Conservation (phyloP, 1,139 yeast genomes). For the Diutina scorzettiae region DNA sequence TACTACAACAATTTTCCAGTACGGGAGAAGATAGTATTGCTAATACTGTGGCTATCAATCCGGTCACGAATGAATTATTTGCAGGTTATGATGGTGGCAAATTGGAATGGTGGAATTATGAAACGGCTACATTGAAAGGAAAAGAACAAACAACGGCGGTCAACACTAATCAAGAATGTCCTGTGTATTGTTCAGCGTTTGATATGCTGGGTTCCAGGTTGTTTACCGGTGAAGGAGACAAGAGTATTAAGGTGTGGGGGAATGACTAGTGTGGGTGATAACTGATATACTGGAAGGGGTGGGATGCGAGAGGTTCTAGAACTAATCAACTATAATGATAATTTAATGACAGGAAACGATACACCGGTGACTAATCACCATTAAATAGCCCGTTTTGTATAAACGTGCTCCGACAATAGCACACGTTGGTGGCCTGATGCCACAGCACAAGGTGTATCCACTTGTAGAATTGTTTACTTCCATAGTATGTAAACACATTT, state of each 20-base stretch:
- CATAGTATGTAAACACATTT: no score
- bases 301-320: no score
- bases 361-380: no score
- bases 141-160: conserved; percentile 37
- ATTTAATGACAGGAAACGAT: no score
- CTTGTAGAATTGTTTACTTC: no score
- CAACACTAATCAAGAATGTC: conserved; percentile 12
- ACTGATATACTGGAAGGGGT: no score
- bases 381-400: no score
- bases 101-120: conserved; percentile 70
- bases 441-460: no score
- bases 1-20: conserved; percentile 33
- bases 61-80: conserved; percentile 52
- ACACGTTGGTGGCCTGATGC: no score
- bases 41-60: conserved; percentile 57
- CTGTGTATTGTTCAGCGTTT: conserved; percentile 67
- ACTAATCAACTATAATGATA: no score
- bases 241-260: conserved; percentile 76
- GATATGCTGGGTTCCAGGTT: conserved; percentile 74
- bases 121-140: conserved; percentile 53
- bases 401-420: no score
- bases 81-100: conserved; percentile 82
- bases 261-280: no score
- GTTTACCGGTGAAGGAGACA: conserved; percentile 84
- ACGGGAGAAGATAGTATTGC: conserved; percentile 37